Base-by-base conservation (phyloP, 768 basidiomycete genomes). In the Auricularia heimuer region DNA sequence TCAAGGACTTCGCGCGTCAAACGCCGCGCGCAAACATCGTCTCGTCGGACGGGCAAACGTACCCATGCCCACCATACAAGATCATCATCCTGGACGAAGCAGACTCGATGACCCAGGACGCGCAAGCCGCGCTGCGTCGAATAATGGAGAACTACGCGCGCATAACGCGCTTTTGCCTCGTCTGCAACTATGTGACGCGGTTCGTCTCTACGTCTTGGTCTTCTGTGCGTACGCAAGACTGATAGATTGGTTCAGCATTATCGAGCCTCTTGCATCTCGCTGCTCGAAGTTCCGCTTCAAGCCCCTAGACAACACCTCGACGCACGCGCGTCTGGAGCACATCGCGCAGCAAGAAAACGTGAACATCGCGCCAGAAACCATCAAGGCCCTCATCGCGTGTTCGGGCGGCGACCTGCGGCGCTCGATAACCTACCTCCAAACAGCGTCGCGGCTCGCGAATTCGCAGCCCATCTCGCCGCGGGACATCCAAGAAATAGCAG, bases 181-280 rank as follows among this genome's bases (percentile, higher is more conserved):
- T 98, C 18, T 99, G 97, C 79, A 99, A 99, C 79, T 99, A 98
- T 75, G 97, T 99, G 58, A 99, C 97, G 3, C 84, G 97, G 96
- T 94, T 39, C 64, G 83, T 70, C 12, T 67, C 58, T 62, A 14
- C 2, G 33, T 33, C 6, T 18, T 18, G 10, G 18, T 18, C 21
- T 11, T 21, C 21, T 18, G 14, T 45, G 44, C 44, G 44, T 45
- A 45, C 11, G 3, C 18, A 45, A 18, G 39, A 42, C 39, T 58
- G 39, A 51, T 29, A 29, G 29, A 29, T 2, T 29, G 29, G 29
- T 29, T 2, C 68, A 99, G 96, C 69, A 99, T 99, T 67, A 99
- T 99, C 64, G 97, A 99, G 73, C 97, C 97, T 0, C 83, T 99
- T 33, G 93, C 97, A 24, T 98, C 95, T n/a, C 88, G 97, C 63